Percentiles rank a stretch among this genome's conserved stretches.
These are phyloP conservation scores for Fusarium sacchari DNA, from an alignment of 2,329 filamentous ascomycete species.

Conservation along the genomic window DNA sequence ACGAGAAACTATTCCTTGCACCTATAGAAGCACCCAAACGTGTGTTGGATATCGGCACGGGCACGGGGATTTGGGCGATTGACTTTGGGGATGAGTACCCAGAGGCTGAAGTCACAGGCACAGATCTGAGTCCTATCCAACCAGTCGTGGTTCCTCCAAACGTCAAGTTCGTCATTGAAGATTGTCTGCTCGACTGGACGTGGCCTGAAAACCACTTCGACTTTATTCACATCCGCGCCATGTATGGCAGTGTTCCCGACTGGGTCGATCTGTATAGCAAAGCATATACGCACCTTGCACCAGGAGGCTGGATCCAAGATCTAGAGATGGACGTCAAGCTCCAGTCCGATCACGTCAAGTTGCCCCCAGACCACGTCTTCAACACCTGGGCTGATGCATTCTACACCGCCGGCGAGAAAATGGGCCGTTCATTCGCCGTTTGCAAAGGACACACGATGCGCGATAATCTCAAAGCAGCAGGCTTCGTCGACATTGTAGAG, in stretches of 20 bases:
- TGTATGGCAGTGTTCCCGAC: slow-evolving; percentile 66
- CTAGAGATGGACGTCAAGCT: slow-evolving; percentile 41
- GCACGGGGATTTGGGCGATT: slow-evolving; percentile 65
- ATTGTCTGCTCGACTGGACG: slow-evolving; percentile 56
- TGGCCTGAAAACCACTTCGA: slow-evolving; percentile 58
- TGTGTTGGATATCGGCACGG: slow-evolving; percentile 64
- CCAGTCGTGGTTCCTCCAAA: slow-evolving; percentile 47
- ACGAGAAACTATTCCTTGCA: slow-evolving; percentile 38
- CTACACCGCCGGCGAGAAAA: slow-evolving; percentile 40
- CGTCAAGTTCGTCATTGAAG: slow-evolving; percentile 49
- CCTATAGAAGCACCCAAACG: slow-evolving; percentile 36
- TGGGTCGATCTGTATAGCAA: slow-evolving; percentile 66
- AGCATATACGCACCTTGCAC: slow-evolving; percentile 59
- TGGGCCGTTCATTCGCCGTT: slow-evolving; percentile 43
- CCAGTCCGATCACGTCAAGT: slow-evolving; percentile 22
- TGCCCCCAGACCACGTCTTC: slow-evolving; percentile 39
- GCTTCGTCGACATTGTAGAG: slow-evolving; percentile 50
- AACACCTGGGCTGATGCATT: slow-evolving; percentile 45
- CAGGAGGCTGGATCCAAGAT: slow-evolving; percentile 48
- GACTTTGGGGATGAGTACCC: slow-evolving; percentile 48
- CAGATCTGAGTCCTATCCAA: slow-evolving; percentile 51
- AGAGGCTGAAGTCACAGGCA: slow-evolving; percentile 45
- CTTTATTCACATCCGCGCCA: slow-evolving; percentile 66
- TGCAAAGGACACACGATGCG: slow-evolving; percentile 30
- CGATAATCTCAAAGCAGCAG: slow-evolving; percentile 41